These are phyloP conservation scores for Metschnikowia picachoensis DNA, from an alignment of 805 yeast species.

Conservation along the genomic window DNA sequence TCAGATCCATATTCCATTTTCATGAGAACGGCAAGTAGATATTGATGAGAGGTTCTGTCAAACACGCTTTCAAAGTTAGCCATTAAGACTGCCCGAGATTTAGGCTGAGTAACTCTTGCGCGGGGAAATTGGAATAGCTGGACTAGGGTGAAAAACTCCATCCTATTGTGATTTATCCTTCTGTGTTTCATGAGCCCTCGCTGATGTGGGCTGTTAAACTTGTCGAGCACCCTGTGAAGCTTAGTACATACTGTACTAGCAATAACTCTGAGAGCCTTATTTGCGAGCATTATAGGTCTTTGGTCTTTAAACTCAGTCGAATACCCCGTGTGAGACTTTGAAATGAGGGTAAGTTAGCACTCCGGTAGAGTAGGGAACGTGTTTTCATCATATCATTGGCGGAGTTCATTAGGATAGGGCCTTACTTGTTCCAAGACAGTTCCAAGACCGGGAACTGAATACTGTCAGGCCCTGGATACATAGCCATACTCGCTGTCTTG, in stretches of 20 bases:
- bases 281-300: slow-evolving; percentile 5
- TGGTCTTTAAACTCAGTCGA: slow-evolving; percentile 2
- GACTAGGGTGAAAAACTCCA: no score
- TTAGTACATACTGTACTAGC: background rate
- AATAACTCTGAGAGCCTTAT: slow-evolving; percentile 1
- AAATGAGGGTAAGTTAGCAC: slow-evolving; percentile 3
- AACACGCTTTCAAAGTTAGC: no score
- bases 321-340: background rate
- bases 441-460: background rate
- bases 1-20: no score
- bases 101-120: background rate
- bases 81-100: no score
- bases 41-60: no score
- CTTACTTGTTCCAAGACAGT: background rate
- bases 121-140: background rate
- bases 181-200: slow-evolving; percentile 2
- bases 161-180: slow-evolving; percentile 2
- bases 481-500: background rate
- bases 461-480: background rate
- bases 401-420: background rate
- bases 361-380: slow-evolving; percentile 4
- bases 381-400: slow-evolving; percentile 6
- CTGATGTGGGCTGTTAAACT: slow-evolving; percentile 2
- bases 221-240: background rate
- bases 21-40: no score